These are phyloP conservation scores for Panellus pusillus DNA, from an alignment of 768 basidiomycete species.

Conservation along the genomic window DNA sequence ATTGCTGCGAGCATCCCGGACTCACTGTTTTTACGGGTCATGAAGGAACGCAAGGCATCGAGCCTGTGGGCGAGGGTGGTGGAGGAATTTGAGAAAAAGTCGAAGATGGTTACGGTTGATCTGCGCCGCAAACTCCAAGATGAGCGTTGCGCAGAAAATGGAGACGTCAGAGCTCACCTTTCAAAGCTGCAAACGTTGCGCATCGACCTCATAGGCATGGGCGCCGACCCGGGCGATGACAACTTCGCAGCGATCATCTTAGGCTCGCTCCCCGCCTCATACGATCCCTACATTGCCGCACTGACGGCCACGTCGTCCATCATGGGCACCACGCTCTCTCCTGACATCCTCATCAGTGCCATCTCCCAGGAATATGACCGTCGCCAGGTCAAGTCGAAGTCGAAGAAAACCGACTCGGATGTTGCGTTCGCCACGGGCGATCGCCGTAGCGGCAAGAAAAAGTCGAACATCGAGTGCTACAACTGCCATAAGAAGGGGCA, in stretches of 20 bases:
- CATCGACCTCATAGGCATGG: slow-evolving; percentile 23
- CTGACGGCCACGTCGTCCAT: slow-evolving; percentile 22
- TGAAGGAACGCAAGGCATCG: not conserved
- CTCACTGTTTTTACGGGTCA: slow-evolving; percentile 23
- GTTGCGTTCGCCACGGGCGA: slow-evolving; percentile 13
- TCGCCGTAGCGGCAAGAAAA: not conserved
- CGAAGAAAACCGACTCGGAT: slow-evolving; percentile 11
- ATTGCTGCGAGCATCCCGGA: slow-evolving; percentile 25
- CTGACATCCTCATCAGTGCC: slow-evolving; percentile 19
- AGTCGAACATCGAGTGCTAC: slow-evolving; percentile 18
- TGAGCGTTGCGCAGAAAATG: slow-evolving; percentile 23
- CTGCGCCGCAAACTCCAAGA: slow-evolving; percentile 24
- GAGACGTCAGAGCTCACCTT: slow-evolving; percentile 26
- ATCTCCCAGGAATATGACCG: slow-evolving; percentile 22
- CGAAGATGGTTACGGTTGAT: slow-evolving; percentile 25
- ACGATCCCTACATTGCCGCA: slow-evolving; percentile 22
- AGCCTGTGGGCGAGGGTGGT: slow-evolving; percentile 24
- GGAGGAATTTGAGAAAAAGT: slow-evolving; percentile 23
- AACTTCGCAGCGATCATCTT: slow-evolving; percentile 26
- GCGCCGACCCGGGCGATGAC: slow-evolving; percentile 18
- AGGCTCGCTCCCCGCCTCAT: slow-evolving; percentile 26
- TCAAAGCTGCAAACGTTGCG: slow-evolving; percentile 14
- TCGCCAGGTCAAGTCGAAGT: slow-evolving; percentile 8
- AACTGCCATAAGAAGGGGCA: slow-evolving; percentile 26
- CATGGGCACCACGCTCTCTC: slow-evolving; percentile 5